Evolutionary conservation across 176 grass and related monocot genomes (phyloP).

Genomic region (Oryza glumipatula): DNA sequence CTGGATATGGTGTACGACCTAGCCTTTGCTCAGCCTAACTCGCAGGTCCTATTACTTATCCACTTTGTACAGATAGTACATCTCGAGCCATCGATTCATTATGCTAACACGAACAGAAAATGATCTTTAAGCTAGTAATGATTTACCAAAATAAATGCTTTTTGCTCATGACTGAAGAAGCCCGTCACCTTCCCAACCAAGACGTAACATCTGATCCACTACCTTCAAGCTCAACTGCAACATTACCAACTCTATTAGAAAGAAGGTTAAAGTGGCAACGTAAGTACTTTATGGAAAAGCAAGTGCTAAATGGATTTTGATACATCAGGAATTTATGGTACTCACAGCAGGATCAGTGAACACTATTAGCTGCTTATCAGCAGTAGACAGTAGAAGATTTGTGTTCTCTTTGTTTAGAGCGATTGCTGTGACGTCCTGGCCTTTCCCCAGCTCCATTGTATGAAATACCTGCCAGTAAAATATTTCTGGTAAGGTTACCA

Average conservation of each 20-base stretch:
- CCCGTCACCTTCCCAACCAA: conserved; percentile 99
- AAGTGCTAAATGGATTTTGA: conserved; percentile 2
- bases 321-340: conserved; percentile 31
- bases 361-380: conserved; percentile 81
- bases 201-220: conserved; percentile 98
- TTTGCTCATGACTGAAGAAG: conserved; percentile 73
- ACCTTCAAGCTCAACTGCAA: conserved; percentile 97
- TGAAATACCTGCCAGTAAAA: conserved; percentile 71
- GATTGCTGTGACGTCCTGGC: conserved; percentile 78
- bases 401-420: conserved; percentile 93
- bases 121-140: conserved; percentile 23
- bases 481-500: conserved; percentile 15
- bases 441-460: conserved; percentile 62
- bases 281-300: not conserved
- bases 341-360: conserved; percentile 96
- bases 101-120: conserved; percentile 16
- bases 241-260: conserved; percentile 42
- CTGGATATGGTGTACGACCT: conserved; percentile 41
- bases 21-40: conserved; percentile 28
- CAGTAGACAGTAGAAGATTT: conserved; percentile 92
- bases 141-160: conserved; percentile 7
- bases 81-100: conserved; percentile 14
- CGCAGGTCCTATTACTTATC: conserved; percentile 7
- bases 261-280: conserved; percentile 8
- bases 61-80: conserved; percentile 44